Conservation (phyloP, 768 basidiomycete genomes). For the Boletus reticuloceps region DNA sequence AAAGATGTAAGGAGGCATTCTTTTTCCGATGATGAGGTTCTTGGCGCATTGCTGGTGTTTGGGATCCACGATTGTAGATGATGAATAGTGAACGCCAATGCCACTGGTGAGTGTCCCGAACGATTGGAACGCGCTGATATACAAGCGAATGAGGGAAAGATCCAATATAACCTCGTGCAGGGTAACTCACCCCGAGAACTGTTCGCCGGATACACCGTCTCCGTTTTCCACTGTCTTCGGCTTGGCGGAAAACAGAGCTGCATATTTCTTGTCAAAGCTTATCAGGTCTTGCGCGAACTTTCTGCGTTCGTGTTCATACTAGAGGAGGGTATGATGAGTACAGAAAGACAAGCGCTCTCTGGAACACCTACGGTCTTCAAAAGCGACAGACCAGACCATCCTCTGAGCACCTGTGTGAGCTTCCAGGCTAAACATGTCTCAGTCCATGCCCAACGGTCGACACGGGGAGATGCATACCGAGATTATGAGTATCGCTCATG, state of each 20-base stretch:
- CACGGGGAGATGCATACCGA: not conserved
- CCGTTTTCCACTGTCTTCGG: not conserved
- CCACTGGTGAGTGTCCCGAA: not conserved
- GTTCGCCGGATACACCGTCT: not conserved
- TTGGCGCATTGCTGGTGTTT: not conserved
- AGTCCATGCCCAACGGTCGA: not conserved
- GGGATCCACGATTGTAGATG: not conserved
- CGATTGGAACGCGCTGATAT: not conserved
- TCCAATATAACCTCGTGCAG: not conserved
- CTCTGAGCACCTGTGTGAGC: not conserved
- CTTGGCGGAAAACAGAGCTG: not conserved
- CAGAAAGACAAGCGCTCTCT: not conserved
- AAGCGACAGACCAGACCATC: not conserved
- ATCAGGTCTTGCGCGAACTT: not conserved
- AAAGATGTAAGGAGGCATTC: not conserved
- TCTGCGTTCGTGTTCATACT: conserved; percentile 1
- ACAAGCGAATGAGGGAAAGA: not conserved
- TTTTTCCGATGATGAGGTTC: not conserved
- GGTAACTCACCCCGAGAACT: not conserved
- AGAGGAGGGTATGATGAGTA: not conserved
- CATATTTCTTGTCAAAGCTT: not conserved
- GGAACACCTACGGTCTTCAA: not conserved
- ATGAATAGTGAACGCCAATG: not conserved
- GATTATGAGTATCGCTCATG: not conserved
- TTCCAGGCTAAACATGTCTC: not conserved